Percentiles rank a stretch among this genome's conserved stretches.
Conservation (phyloP, 2,329 filamentous ascomycete species). For the Colletotrichum magnum region DNA sequence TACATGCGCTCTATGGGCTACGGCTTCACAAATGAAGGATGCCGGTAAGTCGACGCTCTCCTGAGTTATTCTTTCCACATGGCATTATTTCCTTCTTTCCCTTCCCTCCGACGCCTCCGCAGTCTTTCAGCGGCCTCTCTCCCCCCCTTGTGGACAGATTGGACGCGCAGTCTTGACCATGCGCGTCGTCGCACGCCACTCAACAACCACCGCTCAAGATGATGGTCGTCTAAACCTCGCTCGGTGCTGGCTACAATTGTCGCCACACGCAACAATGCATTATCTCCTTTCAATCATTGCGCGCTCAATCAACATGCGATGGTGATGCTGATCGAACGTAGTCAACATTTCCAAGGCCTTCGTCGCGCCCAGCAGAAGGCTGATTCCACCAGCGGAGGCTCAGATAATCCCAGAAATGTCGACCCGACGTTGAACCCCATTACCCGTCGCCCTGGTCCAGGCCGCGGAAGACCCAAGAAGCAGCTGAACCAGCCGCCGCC, state of each 20-base stretch:
- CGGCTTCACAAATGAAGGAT: constrained; percentile 75
- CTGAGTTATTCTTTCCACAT: constrained; percentile 11
- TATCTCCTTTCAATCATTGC: not conserved
- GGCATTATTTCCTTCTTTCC: not conserved
- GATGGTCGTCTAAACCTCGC: not conserved
- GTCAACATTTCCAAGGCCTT: constrained; percentile 74
- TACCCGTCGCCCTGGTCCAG: constrained; percentile 71
- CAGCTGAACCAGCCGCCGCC: constrained; percentile 46
- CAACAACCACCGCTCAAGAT: not conserved
- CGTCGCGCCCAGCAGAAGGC: constrained; percentile 68
- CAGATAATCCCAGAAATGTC: constrained; percentile 54
- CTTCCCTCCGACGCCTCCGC: not conserved
- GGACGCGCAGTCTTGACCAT: too few relatives aligned
- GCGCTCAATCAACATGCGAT: not conserved
- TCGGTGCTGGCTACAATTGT: not conserved
- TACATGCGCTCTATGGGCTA: constrained; percentile 72
- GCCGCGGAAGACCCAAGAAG: constrained; percentile 68
- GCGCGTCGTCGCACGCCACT: not conserved
- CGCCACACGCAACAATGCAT: not conserved
- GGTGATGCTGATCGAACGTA: constrained; percentile 46
- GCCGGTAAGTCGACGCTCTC: constrained; percentile 64
- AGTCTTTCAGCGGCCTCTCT: not conserved
- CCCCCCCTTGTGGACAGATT: too few relatives aligned
- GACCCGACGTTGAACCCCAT: constrained; percentile 72
- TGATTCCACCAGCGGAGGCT: constrained; percentile 54